Conservation (phyloP, 805 yeast genomes). For the Saccharomycopsis sp. region DNA sequence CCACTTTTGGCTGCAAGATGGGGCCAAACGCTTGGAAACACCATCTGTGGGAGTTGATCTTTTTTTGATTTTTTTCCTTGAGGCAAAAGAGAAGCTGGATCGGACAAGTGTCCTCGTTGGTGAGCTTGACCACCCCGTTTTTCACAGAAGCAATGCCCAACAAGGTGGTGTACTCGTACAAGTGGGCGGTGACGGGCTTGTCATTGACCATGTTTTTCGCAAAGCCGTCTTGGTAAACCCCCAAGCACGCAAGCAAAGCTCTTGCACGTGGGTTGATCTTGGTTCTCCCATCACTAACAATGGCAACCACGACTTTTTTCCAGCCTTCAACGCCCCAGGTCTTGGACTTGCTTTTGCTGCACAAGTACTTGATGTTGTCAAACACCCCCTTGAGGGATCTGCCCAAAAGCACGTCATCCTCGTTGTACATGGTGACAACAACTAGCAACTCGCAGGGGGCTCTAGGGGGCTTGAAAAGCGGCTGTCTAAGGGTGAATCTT, state of each 20-base stretch:
- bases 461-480: constrained; percentile 70
- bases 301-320: constrained; percentile 85
- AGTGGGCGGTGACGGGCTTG: constrained; percentile 72
- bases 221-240: constrained; percentile 91
- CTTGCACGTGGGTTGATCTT: constrained; percentile 74
- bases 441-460: constrained; percentile 70
- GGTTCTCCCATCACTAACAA: constrained; percentile 87
- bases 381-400: constrained; percentile 86
- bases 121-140: constrained; percentile 64
- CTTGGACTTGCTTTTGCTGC: constrained; percentile 53
- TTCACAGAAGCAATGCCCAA: constrained; percentile 75
- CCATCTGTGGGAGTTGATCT: constrained; percentile 96
- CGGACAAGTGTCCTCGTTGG: constrained; percentile 89
- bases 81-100: constrained; percentile 83
- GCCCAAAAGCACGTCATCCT: constrained; percentile 73
- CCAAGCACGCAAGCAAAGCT: constrained; percentile 76
- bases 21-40: constrained; percentile 90
- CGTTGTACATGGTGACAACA: constrained; percentile 86
- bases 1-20: constrained; percentile 71
- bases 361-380: constrained; percentile 72
- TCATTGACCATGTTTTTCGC: constrained; percentile 90
- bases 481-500: constrained; percentile 74
- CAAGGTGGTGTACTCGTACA: constrained; percentile 89
- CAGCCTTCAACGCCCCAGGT: constrained; percentile 98
- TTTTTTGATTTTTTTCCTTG: constrained; percentile 82